Percentiles rank a stretch among this genome's conserved stretches.
These are phyloP conservation scores for Sutorius eximius DNA, from an alignment of 1,284 basidiomycete genomes.

Conservation along the genomic window DNA sequence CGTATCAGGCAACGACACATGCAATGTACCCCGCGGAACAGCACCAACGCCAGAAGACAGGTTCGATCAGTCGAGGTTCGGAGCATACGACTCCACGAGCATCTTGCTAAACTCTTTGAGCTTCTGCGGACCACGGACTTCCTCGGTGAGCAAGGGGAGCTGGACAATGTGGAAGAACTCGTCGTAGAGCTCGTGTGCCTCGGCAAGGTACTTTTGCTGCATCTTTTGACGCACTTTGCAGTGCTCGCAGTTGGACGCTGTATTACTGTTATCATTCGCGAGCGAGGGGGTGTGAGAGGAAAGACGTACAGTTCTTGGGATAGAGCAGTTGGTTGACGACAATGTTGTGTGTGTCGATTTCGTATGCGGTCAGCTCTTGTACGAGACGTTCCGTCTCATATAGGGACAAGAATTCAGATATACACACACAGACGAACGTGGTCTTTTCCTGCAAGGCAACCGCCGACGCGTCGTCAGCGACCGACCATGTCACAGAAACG, in stretches of 20 bases:
- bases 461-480: not conserved
- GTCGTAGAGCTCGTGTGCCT: slow-evolving; percentile 94
- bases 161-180: slow-evolving; percentile 96
- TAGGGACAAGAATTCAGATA: slow-evolving; percentile 96
- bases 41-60: not conserved
- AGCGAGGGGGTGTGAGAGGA: not conserved
- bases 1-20: not conserved
- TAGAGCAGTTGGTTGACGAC: slow-evolving; percentile 97
- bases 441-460: slow-evolving; percentile 77
- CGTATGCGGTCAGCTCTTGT: slow-evolving; percentile 94
- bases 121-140: slow-evolving; percentile 93
- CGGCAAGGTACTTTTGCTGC: slow-evolving; percentile 95
- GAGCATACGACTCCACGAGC: slow-evolving; percentile 66
- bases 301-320: slow-evolving; percentile 77
- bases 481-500: not conserved
- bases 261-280: not conserved
- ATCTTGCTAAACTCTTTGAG: slow-evolving; percentile 88
- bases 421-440: slow-evolving; percentile 97
- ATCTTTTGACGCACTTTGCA: slow-evolving; percentile 93
- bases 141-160: slow-evolving; percentile 93
- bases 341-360: slow-evolving; percentile 98
- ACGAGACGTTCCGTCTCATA: slow-evolving; percentile 99
- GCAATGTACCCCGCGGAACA: not conserved
- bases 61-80: slow-evolving; percentile 23
- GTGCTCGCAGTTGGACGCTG: slow-evolving; percentile 92